Evolutionary conservation across 2,329 filamentous ascomycete genomes (phyloP), one percentile per base, ranked within the genome.

Genomic region (Apiospora malaysiana): DNA sequence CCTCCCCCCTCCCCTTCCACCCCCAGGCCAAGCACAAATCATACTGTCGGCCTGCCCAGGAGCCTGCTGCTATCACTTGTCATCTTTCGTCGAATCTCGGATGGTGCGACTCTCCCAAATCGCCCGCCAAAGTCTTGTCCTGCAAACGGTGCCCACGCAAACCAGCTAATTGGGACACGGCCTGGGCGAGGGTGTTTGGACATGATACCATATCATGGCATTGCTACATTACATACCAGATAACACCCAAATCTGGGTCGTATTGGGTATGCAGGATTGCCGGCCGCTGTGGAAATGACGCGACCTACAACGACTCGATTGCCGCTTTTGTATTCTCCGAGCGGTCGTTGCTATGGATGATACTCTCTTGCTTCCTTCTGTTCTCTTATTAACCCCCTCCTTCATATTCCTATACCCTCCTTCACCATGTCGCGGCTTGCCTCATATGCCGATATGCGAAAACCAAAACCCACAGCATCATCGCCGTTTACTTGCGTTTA

Each of bases 381-480:
- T 21, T 59, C 51, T 37, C 51, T 21, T 12, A 2, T 16, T n/a
- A 4, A 10, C 5, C 51, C 51, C 56, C 18, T 37, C 51, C 51
- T 9, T 8, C 16, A 4, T 21, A 2, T 14, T 16, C 45, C 18
- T 18, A 47, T n/a, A 37, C 21, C 56, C 56, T n/a, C 56, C 32
- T 47, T n/a, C 1, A 63, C n/a, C 56, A n/a, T 9, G 27, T 9
- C 18, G 5, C 8, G 12, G 18, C 32, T 9, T 40, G 56, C 56
- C 56, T n/a, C 56, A 63, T 63, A 27, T 63, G 56, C 56, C 56
- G 32, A 63, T 63, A 63, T 40, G 56, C 56, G 32, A 63, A 23
- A 63, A 16, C 42, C 42, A 45, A 45, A 8, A 12, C 4, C 18
- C 32, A 40, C 21, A 21, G 18, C 56, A 40, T 63, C 27, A 63